Conservation (phyloP, 768 basidiomycete genomes). For the Lactarius akahatsu region DNA sequence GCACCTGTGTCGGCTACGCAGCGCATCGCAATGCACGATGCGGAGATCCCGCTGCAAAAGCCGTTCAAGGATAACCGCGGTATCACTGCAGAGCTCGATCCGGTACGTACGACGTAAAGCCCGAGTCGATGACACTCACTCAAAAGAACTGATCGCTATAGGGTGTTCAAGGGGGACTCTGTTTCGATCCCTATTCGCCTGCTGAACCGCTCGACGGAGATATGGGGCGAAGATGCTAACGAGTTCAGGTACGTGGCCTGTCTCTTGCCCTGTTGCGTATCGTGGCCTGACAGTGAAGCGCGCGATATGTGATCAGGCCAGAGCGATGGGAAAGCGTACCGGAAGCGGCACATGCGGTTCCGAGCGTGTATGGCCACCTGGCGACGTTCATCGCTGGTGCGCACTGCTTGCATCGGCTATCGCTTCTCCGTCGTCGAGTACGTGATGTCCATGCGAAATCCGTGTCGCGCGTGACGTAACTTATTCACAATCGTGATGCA, state of each 20-base stretch:
- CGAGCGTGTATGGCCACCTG: slow-evolving; percentile 28
- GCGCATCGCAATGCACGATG: slow-evolving; percentile 34
- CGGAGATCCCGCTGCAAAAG: slow-evolving; percentile 35
- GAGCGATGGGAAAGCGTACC: slow-evolving; percentile 29
- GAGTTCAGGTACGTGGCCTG: slow-evolving; percentile 32
- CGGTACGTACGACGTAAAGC: slow-evolving; percentile 13
- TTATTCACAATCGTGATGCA: background rate
- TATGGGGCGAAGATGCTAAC: slow-evolving; percentile 39
- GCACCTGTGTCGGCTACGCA: slow-evolving; percentile 31
- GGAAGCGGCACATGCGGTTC: slow-evolving; percentile 19
- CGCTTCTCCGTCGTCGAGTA: slow-evolving; percentile 33
- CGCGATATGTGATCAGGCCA: slow-evolving; percentile 15
- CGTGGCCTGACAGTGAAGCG: background rate
- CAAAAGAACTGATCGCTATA: background rate
- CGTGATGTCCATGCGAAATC: slow-evolving; percentile 5
- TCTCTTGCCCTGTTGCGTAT: too few species aligned
- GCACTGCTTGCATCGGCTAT: slow-evolving; percentile 35
- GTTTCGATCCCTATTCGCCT: slow-evolving; percentile 32
- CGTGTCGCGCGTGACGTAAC: background rate
- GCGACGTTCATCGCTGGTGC: slow-evolving; percentile 36
- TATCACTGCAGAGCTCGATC: slow-evolving; percentile 13
- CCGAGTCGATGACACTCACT: background rate
- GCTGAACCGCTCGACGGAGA: slow-evolving; percentile 32
- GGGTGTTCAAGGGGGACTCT: slow-evolving; percentile 26
- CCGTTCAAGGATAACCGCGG: slow-evolving; percentile 31